Conservation (phyloP, 352 stramenopile genomes). For the Globisporangium cederbergense region DNA sequence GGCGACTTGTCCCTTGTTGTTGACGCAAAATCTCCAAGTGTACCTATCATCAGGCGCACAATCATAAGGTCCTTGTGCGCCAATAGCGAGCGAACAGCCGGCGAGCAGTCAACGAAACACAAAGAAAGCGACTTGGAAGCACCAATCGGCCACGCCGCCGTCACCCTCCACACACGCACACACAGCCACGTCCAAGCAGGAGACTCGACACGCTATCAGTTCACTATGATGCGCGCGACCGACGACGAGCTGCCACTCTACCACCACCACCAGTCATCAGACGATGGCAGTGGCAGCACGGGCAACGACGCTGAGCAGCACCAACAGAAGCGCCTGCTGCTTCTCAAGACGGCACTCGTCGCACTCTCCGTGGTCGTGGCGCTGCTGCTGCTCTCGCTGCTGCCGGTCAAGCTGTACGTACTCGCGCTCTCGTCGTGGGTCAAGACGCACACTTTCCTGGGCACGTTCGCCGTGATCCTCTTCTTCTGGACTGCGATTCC, state of each 20-base stretch:
- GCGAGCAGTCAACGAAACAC: neutral
- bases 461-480: slow-evolving; percentile 43
- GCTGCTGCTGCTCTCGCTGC: slow-evolving; percentile 28
- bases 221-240: neutral
- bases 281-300: neutral
- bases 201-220: neutral
- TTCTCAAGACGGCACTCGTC: slow-evolving; percentile 8
- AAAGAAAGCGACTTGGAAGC: slow-evolving; percentile 1
- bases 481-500: slow-evolving; percentile 67
- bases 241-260: slow-evolving; percentile 8
- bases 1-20: neutral
- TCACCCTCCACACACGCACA: neutral
- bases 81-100: neutral
- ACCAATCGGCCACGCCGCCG: neutral
- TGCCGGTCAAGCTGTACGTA: slow-evolving; percentile 51
- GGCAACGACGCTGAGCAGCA: neutral
- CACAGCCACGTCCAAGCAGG: neutral
- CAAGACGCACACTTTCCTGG: slow-evolving; percentile 40
- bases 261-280: neutral
- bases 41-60: slow-evolving; percentile 1
- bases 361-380: neutral
- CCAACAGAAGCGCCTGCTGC: neutral
- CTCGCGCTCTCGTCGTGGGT: slow-evolving; percentile 44
- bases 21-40: neutral
- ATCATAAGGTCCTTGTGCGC: neutral